These are phyloP conservation scores for Persicaria maculosa DNA, from an alignment of 148 eudicot genomes.

Conservation along the genomic window DNA sequence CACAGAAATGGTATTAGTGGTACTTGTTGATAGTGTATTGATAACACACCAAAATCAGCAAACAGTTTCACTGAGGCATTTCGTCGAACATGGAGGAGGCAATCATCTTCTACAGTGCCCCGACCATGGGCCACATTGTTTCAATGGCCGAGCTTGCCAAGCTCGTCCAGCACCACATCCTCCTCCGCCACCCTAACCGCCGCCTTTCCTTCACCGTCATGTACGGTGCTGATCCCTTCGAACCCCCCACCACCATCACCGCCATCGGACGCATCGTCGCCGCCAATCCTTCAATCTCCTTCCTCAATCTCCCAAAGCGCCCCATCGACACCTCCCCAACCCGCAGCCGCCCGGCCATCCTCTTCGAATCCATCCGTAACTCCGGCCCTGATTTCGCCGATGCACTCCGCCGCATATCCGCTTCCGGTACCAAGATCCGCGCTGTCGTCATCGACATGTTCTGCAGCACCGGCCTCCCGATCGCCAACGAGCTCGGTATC, in stretches of 20 bases:
- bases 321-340: slow-evolving; percentile 10
- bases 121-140: slow-evolving; percentile 30
- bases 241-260: slow-evolving; percentile 18
- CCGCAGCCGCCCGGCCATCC: slow-evolving; percentile 13
- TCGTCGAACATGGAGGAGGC: neutral
- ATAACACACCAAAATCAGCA: too few relatives aligned
- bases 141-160: slow-evolving; percentile 31
- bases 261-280: slow-evolving; percentile 14
- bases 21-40: too few relatives aligned
- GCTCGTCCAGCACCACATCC: slow-evolving; percentile 23
- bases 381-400: slow-evolving; percentile 21
- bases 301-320: slow-evolving; percentile 17
- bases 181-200: slow-evolving; percentile 23
- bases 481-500: slow-evolving; percentile 18
- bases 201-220: slow-evolving; percentile 24
- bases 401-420: slow-evolving; percentile 25
- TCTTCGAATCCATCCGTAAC: slow-evolving; percentile 21
- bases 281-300: slow-evolving; percentile 22
- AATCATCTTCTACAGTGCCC: slow-evolving; percentile 27
- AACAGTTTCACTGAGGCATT: too few relatives aligned
- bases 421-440: neutral
- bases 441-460: slow-evolving; percentile 36
- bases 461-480: slow-evolving; percentile 24
- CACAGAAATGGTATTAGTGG: too few relatives aligned
- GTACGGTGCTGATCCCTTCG: slow-evolving; percentile 17